These are phyloP conservation scores for Aleurites moluccanus DNA, from an alignment of 441 rosid genomes.

Conservation along the genomic window DNA sequence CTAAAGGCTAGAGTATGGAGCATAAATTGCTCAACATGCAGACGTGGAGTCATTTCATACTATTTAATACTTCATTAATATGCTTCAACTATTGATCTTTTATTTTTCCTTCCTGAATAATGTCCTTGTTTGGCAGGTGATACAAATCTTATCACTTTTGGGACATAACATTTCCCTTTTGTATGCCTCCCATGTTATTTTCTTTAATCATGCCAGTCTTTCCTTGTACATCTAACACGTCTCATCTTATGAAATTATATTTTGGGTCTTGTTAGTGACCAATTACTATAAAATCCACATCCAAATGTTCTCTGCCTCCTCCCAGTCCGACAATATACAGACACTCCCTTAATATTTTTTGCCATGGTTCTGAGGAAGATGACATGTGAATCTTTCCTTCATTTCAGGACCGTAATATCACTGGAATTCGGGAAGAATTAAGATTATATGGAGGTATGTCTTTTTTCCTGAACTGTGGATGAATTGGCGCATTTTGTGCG, in stretches of 20 bases:
- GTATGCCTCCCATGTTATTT: not conserved
- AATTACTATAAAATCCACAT: not conserved
- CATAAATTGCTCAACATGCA: not conserved
- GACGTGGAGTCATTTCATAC: conserved; percentile 1
- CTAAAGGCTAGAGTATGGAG: not conserved
- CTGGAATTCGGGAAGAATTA: conserved; percentile 41
- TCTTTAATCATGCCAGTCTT: not conserved
- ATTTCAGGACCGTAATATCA: conserved; percentile 51
- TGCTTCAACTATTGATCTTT: not conserved
- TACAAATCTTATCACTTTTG: not conserved
- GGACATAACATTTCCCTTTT: not conserved
- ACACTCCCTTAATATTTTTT: not conserved
- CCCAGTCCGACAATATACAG: not conserved
- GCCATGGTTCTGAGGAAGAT: conserved; percentile 10
- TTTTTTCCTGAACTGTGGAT: conserved; percentile 5
- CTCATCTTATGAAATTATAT: not conserved
- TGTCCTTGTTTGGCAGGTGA: not conserved
- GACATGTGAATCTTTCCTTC: conserved; percentile 1
- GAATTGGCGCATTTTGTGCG: not conserved
- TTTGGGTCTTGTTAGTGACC: not conserved
- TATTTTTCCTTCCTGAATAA: not conserved
- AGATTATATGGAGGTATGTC: conserved; percentile 43
- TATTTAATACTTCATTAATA: not conserved
- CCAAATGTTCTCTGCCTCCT: not conserved
- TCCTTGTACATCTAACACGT: not conserved